phyloP scores from a whole-genome alignment of 2,329 filamentous ascomycete species.

The Colletotrichum plurivorum region DNA sequence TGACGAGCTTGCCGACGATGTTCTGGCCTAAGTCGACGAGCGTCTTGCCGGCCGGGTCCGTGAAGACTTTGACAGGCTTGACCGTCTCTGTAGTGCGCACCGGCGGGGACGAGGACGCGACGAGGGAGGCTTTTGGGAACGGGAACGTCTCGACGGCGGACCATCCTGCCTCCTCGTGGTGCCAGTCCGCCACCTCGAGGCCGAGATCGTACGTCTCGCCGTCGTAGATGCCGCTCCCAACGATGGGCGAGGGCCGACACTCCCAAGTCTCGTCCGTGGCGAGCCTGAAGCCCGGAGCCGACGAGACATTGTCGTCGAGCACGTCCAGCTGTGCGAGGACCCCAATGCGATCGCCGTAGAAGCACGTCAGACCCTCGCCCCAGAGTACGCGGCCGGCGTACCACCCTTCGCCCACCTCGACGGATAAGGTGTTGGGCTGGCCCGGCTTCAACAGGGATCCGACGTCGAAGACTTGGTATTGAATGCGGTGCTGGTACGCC shows the following conservation, averaged over 20 bases:
- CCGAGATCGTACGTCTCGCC: constrained; percentile 65
- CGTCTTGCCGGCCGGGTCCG: constrained; percentile 56
- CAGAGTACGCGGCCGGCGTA: constrained; percentile 51
- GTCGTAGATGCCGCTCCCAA: constrained; percentile 63
- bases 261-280: constrained; percentile 58
- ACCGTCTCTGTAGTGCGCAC: constrained; percentile 53
- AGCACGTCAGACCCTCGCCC: constrained; percentile 42
- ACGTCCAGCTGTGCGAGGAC: constrained; percentile 56
- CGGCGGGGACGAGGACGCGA: constrained; percentile 58
- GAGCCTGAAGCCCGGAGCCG: constrained; percentile 40
- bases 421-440: constrained; percentile 55
- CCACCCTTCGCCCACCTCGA: constrained; percentile 68
- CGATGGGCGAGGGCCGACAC: constrained; percentile 49
- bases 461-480: constrained; percentile 61
- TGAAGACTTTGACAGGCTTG: constrained; percentile 48
- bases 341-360: constrained; percentile 56
- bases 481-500: constrained; percentile 58
- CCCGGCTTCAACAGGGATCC: constrained; percentile 46
- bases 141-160: constrained; percentile 47
- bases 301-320: constrained; percentile 47
- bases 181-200: constrained; percentile 43
- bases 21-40: constrained; percentile 73
- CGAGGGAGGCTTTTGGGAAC: constrained; percentile 51
- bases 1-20: constrained; percentile 63
- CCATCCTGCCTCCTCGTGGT: constrained; percentile 47